These are phyloP conservation scores for Penicillium steckii DNA, from an alignment of 495 filamentous ascomycete genomes.

Conservation along the genomic window DNA sequence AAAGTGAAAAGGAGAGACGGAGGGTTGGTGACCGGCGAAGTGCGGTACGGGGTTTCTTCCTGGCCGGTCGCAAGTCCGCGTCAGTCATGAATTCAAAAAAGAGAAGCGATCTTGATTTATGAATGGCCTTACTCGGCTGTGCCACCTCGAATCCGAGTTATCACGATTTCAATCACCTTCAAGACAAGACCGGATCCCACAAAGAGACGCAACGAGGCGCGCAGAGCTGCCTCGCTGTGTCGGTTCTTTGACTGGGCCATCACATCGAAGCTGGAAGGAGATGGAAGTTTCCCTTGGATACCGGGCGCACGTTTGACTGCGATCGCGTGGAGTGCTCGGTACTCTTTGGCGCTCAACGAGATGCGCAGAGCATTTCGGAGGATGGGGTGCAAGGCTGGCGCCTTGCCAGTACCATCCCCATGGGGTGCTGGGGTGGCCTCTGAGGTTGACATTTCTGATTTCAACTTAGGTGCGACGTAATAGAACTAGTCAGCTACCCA, in stretches of 20 bases:
- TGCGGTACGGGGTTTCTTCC: conserved; percentile 44
- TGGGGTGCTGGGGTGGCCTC: conserved; percentile 5
- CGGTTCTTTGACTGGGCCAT: conserved; percentile 57
- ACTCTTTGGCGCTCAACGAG: conserved; percentile 81
- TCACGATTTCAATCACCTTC: conserved; percentile 64
- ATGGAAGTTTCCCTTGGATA: conserved; percentile 59
- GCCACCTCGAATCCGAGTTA: conserved; percentile 42
- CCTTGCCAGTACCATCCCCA: conserved; percentile 7
- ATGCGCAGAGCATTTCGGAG: conserved; percentile 76
- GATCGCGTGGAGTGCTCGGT: conserved; percentile 76
- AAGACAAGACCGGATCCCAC: conserved; percentile 64
- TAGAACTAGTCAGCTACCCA: conserved; percentile 4
- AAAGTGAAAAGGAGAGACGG: conserved; percentile 76
- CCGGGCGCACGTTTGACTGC: conserved; percentile 64
- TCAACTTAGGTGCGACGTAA: neutral
- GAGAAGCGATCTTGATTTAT: too few species aligned
- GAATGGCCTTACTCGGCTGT: conserved; percentile 24
- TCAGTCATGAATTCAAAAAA: neutral
- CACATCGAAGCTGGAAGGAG: conserved; percentile 52
- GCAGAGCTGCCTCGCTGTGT: conserved; percentile 76
- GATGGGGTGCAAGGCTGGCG: conserved; percentile 20
- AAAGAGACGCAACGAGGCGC: conserved; percentile 75
- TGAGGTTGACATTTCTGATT: conserved; percentile 15
- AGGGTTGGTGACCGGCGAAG: conserved; percentile 69
- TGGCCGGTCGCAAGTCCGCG: conserved; percentile 6